These are phyloP conservation scores for Neospora caninum DNA, from an alignment of 169 alveolate genomes.

Conservation along the genomic window DNA sequence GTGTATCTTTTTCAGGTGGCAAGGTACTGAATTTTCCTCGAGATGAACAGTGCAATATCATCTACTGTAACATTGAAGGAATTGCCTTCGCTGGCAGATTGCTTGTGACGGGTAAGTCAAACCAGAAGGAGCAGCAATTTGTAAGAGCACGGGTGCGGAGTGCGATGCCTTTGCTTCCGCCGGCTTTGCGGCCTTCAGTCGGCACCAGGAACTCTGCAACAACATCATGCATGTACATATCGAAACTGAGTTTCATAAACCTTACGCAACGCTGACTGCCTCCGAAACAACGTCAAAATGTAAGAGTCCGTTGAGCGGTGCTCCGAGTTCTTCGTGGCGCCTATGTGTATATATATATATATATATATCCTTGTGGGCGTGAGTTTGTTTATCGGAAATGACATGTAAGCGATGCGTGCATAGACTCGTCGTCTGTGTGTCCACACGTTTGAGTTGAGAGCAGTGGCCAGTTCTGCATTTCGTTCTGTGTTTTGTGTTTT, in stretches of 20 bases:
- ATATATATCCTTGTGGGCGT: not conserved
- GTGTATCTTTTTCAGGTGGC: not conserved
- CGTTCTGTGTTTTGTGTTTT: not conserved
- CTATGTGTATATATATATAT: not conserved
- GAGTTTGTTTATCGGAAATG: not conserved
- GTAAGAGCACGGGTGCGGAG: not conserved
- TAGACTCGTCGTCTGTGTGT: too few relatives aligned
- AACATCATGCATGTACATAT: not conserved
- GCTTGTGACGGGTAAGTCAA: constrained; percentile 33
- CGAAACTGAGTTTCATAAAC: not conserved
- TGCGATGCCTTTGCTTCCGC: not conserved
- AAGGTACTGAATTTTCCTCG: constrained; percentile 42
- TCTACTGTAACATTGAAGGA: constrained; percentile 58
- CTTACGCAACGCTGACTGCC: too few relatives aligned
- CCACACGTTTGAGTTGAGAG: too few relatives aligned
- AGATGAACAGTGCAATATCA: constrained; percentile 21
- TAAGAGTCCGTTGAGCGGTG: too few relatives aligned
- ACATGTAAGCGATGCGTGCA: too few relatives aligned
- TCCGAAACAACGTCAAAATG: too few relatives aligned
- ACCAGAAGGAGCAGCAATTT: not conserved
- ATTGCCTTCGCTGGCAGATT: constrained; percentile 31
- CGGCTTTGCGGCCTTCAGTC: too few relatives aligned
- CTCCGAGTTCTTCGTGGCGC: too few relatives aligned
- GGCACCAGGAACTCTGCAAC: not conserved
- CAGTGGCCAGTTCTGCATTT: not conserved